These are phyloP conservation scores for Leccinum disarticulatum DNA, from an alignment of 768 basidiomycete species.

Conservation along the genomic window DNA sequence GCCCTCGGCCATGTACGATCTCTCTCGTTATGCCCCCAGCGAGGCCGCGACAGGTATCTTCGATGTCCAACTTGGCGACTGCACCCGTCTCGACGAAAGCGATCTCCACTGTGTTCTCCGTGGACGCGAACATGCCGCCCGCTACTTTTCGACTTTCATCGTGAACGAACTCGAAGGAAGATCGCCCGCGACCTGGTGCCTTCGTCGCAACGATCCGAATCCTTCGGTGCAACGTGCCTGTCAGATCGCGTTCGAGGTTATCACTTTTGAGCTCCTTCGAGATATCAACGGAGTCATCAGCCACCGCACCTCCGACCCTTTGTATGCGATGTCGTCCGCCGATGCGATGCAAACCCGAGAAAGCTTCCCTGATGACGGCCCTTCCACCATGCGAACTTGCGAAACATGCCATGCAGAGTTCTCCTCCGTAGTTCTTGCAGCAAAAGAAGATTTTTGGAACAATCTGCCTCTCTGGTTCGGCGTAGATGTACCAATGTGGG, in stretches of 20 bases:
- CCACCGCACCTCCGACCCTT: conserved; percentile 65
- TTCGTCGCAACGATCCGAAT: conserved; percentile 48
- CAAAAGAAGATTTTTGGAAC: conserved; percentile 65
- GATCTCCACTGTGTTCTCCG: conserved; percentile 63
- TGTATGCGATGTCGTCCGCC: conserved; percentile 68
- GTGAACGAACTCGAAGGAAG: conserved; percentile 73
- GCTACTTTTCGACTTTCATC: conserved; percentile 76
- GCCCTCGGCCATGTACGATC: conserved; percentile 78
- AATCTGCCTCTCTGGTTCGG: conserved; percentile 67
- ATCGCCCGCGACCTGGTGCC: conserved; percentile 47
- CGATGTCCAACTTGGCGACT: conserved; percentile 38
- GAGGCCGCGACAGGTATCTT: conserved; percentile 55
- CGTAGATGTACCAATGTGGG: conserved; percentile 45
- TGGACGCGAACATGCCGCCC: conserved; percentile 70
- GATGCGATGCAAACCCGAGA: conserved; percentile 64
- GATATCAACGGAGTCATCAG: conserved; percentile 69
- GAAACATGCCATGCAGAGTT: conserved; percentile 66
- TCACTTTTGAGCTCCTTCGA: conserved; percentile 72
- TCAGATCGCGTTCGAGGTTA: conserved; percentile 69
- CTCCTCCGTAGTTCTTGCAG: conserved; percentile 54
- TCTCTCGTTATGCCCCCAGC: conserved; percentile 67
- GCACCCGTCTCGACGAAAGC: conserved; percentile 40
- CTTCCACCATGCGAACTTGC: conserved; percentile 54
- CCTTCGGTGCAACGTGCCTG: conserved; percentile 51
- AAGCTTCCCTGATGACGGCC: conserved; percentile 42